Percentiles rank a stretch among this genome's conserved stretches.
Conservation (phyloP, 2,329 filamentous ascomycete species). For the Aspergillus persii region DNA sequence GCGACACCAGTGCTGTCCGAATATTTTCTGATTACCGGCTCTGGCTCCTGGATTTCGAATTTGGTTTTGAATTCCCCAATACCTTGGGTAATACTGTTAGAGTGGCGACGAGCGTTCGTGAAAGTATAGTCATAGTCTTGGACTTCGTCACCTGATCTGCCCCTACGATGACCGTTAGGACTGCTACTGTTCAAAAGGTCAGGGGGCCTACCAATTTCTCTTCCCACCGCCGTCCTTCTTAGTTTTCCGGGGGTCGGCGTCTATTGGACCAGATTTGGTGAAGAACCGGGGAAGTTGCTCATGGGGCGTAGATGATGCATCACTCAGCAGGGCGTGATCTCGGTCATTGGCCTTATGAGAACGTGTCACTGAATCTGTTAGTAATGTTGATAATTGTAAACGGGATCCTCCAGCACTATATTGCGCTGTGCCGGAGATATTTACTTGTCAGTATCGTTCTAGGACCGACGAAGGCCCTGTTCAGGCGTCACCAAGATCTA, state of each 20-base stretch:
- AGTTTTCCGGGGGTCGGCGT: conserved; percentile 82
- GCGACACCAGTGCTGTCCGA: conserved; percentile 42
- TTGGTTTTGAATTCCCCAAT: conserved; percentile 89
- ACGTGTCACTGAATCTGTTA: conserved; percentile 73
- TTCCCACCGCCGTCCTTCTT: conserved; percentile 96
- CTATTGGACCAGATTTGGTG: conserved; percentile 77
- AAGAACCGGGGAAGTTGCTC: conserved; percentile 89
- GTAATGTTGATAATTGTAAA: not conserved
- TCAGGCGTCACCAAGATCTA: not conserved
- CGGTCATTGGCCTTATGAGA: conserved; percentile 95
- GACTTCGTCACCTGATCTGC: conserved; percentile 76
- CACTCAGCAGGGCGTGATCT: conserved; percentile 76
- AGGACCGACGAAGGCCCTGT: no score
- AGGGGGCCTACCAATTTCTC: conserved; percentile 77
- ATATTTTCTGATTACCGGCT: conserved; percentile 86
- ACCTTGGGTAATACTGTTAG: conserved; percentile 79
- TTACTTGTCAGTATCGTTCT: not conserved
- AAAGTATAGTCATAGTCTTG: conserved; percentile 82
- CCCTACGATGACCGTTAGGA: conserved; percentile 56
- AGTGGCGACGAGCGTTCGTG: conserved; percentile 82
- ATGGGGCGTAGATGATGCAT: conserved; percentile 66
- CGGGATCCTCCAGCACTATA: not conserved
- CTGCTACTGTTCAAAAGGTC: not conserved
- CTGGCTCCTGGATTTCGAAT: conserved; percentile 84
- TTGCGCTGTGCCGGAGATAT: not conserved